Evolutionary conservation across 2,329 filamentous ascomycete genomes (phyloP).

Genomic region (Rhinocladiella similis): DNA sequence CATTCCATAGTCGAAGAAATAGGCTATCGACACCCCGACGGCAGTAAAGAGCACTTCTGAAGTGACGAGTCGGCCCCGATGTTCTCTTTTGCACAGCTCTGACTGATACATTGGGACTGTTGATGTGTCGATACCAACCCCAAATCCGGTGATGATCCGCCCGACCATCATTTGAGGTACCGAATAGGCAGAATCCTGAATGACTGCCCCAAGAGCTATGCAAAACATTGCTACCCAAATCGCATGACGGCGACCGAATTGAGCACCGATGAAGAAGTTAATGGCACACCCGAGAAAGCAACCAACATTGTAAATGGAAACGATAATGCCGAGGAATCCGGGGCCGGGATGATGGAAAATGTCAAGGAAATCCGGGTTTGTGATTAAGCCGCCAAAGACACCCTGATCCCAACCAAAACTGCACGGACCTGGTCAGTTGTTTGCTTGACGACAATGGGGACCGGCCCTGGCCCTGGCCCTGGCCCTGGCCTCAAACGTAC

Average conservation of each 20-base stretch:
- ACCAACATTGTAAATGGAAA: slow-evolving; percentile 28
- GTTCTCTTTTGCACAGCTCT: slow-evolving; percentile 46
- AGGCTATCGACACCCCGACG: slow-evolving; percentile 38
- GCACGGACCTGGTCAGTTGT: background rate
- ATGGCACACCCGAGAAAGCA: slow-evolving; percentile 34
- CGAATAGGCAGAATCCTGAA: slow-evolving; percentile 37
- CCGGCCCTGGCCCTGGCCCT: background rate
- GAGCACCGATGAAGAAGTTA: slow-evolving; percentile 35
- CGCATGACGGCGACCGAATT: slow-evolving; percentile 35
- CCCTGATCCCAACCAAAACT: slow-evolving; percentile 38
- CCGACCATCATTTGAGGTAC: slow-evolving; percentile 42
- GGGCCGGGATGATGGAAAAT: slow-evolving; percentile 16
- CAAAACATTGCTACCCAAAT: slow-evolving; percentile 38
- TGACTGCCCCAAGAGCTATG: slow-evolving; percentile 36
- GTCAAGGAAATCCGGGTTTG: slow-evolving; percentile 34
- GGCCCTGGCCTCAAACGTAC: background rate
- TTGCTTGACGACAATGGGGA: background rate
- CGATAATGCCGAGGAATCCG: slow-evolving; percentile 20
- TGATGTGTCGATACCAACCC: slow-evolving; percentile 48
- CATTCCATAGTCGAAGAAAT: slow-evolving; percentile 46
- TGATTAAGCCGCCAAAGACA: slow-evolving; percentile 36
- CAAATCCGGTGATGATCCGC: slow-evolving; percentile 52
- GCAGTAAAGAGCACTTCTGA: slow-evolving; percentile 42
- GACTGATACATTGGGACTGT: slow-evolving; percentile 37
- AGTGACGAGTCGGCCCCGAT: slow-evolving; percentile 46